Base-by-base conservation (phyloP, 1,284 basidiomycete genomes). In the Boletus holoroseus region DNA sequence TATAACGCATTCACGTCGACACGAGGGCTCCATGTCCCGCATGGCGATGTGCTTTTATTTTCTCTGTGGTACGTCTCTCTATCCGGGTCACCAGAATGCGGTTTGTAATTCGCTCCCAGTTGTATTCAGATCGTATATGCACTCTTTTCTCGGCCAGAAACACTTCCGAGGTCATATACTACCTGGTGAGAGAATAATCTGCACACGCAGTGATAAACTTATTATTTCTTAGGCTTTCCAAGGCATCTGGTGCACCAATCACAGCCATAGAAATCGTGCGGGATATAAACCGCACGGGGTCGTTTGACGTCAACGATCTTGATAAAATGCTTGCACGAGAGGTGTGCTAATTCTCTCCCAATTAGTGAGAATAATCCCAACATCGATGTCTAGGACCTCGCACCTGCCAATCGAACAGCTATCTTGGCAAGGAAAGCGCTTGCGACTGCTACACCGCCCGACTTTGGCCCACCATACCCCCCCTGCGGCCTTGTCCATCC, bases 71-170 rank as follows among this genome's bases (percentile, higher is more conserved):
- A 59, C 20, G 76, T 43, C 20, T 42, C 11, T 16, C 20, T 15
- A 44, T 35, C 8, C 18, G 13, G 38, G 36, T 32, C 9, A n/a
- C 31, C 11, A 11, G 38, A 28, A 34, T 20, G 27, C 18, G n/a
- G 11, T 16, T 43, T 22, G 13, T 55, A 27, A 55, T 52, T 22
- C 40, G 32, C 41, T 39, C 42, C 24, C n/a, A 86, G 84, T 16
- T 95, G 87, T 62, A 87, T 85, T 8, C 93, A 96, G 69, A 95
- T 96, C 65, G 78, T 94, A 72, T 94, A 91, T 65, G 84, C 79
- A 0, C 92, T 87, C 71, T 74, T 95, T 27, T 68, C 91, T 28
- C 76, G 86, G 24, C 92, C 91, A 7, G 91, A 94, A 53, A 90
- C 91, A 0, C 81, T 95, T 26, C 85, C 89, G 6, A 71, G 73